Percentiles rank a stretch among this genome's conserved stretches.
phyloP scores from a whole-genome alignment of 148 eudicot species.

The Vaccinium darrowii region DNA sequence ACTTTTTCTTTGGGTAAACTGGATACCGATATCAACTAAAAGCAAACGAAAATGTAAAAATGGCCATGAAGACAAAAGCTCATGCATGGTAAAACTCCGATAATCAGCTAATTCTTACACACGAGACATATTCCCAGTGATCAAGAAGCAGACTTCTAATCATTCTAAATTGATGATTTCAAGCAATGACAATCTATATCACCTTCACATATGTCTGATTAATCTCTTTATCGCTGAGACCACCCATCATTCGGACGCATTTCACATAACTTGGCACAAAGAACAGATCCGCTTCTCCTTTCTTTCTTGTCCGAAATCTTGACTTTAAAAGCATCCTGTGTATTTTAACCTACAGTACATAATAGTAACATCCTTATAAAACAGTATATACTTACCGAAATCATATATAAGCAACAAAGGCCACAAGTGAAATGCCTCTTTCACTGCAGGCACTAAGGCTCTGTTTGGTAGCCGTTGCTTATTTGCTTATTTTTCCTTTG shows the following conservation, averaged over 20 bases:
- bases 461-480: not conserved
- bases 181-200: slow-evolving; percentile 6
- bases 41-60: slow-evolving; percentile 7
- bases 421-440: not conserved
- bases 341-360: slow-evolving; percentile 73
- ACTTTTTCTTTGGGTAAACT: not conserved
- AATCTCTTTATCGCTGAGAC: slow-evolving; percentile 89
- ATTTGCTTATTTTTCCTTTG: not conserved
- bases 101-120: not conserved
- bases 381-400: not conserved
- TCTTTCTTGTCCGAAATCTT: slow-evolving; percentile 65
- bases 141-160: slow-evolving; percentile 7
- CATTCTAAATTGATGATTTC: not conserved
- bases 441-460: not conserved
- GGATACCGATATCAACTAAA: not conserved
- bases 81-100: not conserved
- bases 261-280: slow-evolving; percentile 89
- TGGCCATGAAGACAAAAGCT: not conserved
- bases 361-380: not conserved
- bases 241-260: slow-evolving; percentile 95
- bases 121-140: not conserved
- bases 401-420: not conserved
- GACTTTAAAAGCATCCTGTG: slow-evolving; percentile 75
- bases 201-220: slow-evolving; percentile 89
- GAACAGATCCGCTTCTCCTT: slow-evolving; percentile 87